Evolutionary conservation across 305 asterid species (phyloP).

Genomic region (Striga hermonthica): DNA sequence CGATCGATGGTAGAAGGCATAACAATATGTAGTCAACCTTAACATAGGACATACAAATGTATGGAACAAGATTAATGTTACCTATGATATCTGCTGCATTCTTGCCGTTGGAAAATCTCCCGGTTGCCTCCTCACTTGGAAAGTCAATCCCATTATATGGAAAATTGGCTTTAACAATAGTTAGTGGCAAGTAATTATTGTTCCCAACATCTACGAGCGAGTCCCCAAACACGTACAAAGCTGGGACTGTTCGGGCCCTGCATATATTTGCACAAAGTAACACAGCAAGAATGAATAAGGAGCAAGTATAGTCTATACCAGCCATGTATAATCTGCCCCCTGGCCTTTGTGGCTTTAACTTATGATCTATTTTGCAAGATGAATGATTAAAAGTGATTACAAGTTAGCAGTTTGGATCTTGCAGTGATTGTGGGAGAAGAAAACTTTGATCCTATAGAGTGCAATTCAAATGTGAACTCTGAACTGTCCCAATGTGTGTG

Average conservation of each 20-base stretch:
- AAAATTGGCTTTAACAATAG: conserved; percentile 56
- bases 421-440: too few species aligned
- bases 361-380: too few species aligned
- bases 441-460: too few species aligned
- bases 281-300: conserved; percentile 11
- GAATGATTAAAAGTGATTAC: too few species aligned
- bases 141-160: conserved; percentile 71
- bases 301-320: background rate
- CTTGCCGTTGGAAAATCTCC: conserved; percentile 80
- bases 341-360: too few species aligned
- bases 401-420: too few species aligned
- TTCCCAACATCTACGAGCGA: conserved; percentile 82
- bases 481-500: too few species aligned
- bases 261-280: conserved; percentile 21
- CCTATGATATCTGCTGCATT: conserved; percentile 87
- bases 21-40: too few species aligned
- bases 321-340: too few species aligned
- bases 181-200: conserved; percentile 48
- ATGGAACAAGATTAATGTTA: conserved; percentile 18
- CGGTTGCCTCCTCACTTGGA: conserved; percentile 51
- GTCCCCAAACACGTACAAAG: conserved; percentile 70
- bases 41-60: too few species aligned
- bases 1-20: too few species aligned
- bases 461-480: too few species aligned
- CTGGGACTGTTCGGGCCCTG: conserved; percentile 51